Conservation (phyloP, 495 filamentous ascomycete species). For the Staphylotrichum longicolle region DNA sequence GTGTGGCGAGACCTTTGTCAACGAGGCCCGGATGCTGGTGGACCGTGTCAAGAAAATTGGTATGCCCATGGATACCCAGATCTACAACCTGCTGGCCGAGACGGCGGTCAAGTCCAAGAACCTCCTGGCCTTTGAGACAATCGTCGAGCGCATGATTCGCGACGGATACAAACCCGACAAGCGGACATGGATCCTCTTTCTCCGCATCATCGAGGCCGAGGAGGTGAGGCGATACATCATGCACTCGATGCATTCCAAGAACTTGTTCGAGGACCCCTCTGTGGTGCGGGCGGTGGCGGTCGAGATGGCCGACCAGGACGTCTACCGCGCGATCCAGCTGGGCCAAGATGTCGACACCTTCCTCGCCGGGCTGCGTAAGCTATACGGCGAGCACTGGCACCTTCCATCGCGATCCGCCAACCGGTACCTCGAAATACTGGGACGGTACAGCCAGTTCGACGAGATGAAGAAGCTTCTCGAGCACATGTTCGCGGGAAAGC, state of each 20-base stretch:
- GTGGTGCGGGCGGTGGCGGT: conserved; percentile 28
- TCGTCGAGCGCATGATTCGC: conserved; percentile 35
- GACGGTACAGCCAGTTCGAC: conserved; percentile 27
- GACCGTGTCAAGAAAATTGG: conserved; percentile 20
- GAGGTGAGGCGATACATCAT: conserved; percentile 38
- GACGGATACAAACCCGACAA: conserved; percentile 31
- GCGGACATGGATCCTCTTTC: conserved; percentile 42
- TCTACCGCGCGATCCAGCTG: conserved; percentile 31
- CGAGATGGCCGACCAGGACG: conserved; percentile 37
- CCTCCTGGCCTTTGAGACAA: conserved; percentile 33
- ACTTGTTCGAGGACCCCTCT: conserved; percentile 26
- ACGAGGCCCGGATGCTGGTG: conserved; percentile 27
- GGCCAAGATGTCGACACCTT: conserved; percentile 27
- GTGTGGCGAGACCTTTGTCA: conserved; percentile 17
- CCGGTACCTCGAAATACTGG: conserved; percentile 34
- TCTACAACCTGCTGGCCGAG: conserved; percentile 37
- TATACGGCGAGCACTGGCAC: conserved; percentile 41
- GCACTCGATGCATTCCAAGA: conserved; percentile 32
- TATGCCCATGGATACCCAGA: conserved; percentile 33
- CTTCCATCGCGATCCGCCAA: conserved; percentile 33
- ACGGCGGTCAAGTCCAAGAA: conserved; percentile 32
- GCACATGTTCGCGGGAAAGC: conserved; percentile 20
- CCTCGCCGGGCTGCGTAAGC: conserved; percentile 31
- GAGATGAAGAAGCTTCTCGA: conserved; percentile 30
- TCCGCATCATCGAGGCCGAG: conserved; percentile 41